Evolutionary conservation across 1,284 basidiomycete genomes (phyloP).

Genomic region (Ceratorhiza oryzae-sativae): DNA sequence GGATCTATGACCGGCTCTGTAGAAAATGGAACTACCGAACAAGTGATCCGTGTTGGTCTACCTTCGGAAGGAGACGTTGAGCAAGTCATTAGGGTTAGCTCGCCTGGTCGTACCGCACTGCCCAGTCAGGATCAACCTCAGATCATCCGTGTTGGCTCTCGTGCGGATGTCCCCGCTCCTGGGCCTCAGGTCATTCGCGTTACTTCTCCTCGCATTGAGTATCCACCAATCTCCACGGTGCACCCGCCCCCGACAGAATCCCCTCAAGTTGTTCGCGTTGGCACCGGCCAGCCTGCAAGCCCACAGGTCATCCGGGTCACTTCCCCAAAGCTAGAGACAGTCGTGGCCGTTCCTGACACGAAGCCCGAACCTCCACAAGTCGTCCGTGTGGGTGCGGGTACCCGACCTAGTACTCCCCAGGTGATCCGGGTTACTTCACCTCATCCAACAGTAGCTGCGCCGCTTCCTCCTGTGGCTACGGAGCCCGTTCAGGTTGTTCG

Average conservation of each 20-base stretch:
- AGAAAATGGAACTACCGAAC: neutral
- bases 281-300: conserved; percentile 7
- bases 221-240: conserved; percentile 33
- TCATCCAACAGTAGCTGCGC: neutral
- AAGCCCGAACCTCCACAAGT: conserved; percentile 30
- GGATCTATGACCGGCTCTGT: neutral
- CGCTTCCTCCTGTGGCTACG: neutral
- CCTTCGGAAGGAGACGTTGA: conserved; percentile 17
- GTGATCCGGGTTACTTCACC: conserved; percentile 32
- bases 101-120: conserved; percentile 2
- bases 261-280: conserved; percentile 36
- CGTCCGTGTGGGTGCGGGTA: conserved; percentile 18
- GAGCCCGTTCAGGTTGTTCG: conserved; percentile 16
- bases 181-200: conserved; percentile 37
- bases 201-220: conserved; percentile 15
- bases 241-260: conserved; percentile 39
- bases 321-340: conserved; percentile 8
- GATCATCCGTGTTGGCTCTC: conserved; percentile 28
- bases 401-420: conserved; percentile 14
- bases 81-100: conserved; percentile 32
- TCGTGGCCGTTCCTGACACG: neutral
- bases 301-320: conserved; percentile 35
- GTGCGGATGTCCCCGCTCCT: neutral
- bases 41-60: conserved; percentile 6
- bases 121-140: conserved; percentile 18